These are phyloP conservation scores for Pleurotus cornucopiae DNA, from an alignment of 768 basidiomycete species.

Conservation along the genomic window DNA sequence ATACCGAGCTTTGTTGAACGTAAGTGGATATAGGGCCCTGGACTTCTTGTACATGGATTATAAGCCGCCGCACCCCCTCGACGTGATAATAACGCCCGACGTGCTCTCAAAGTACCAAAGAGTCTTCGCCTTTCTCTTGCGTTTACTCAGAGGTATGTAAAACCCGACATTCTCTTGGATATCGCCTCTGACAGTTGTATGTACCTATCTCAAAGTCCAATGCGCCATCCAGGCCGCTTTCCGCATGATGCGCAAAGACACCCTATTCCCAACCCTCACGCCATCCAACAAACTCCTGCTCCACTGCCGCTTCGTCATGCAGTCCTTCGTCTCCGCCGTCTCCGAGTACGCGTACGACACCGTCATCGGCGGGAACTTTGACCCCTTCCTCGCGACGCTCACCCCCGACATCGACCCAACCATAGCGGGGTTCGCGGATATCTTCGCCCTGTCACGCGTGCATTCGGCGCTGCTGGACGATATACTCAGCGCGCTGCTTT, in stretches of 20 bases:
- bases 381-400: slow-evolving; percentile 53
- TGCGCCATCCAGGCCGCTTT: slow-evolving; percentile 62
- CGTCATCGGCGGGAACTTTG: slow-evolving; percentile 77
- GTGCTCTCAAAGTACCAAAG: slow-evolving; percentile 84
- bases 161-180: background rate
- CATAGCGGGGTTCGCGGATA: slow-evolving; percentile 49
- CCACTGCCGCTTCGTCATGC: slow-evolving; percentile 70
- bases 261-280: slow-evolving; percentile 57
- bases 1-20: slow-evolving; percentile 2
- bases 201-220: slow-evolving; percentile 50
- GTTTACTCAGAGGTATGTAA: slow-evolving; percentile 68
- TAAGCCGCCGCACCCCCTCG: slow-evolving; percentile 77
- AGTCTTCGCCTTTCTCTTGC: slow-evolving; percentile 74
- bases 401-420: slow-evolving; percentile 16
- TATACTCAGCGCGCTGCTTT: slow-evolving; percentile 70
- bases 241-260: slow-evolving; percentile 50
- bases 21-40: slow-evolving; percentile 51
- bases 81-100: slow-evolving; percentile 64
- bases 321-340: slow-evolving; percentile 66
- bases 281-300: slow-evolving; percentile 50
- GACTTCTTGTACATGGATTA: slow-evolving; percentile 92
- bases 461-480: slow-evolving; percentile 72
- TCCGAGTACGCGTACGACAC: slow-evolving; percentile 73
- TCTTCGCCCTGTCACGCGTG: slow-evolving; percentile 63
- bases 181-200: background rate